Percentiles rank a stretch among this genome's conserved stretches.
These are phyloP conservation scores for Leccinum subfulvum DNA, from an alignment of 1,284 basidiomycete species.

Conservation along the genomic window DNA sequence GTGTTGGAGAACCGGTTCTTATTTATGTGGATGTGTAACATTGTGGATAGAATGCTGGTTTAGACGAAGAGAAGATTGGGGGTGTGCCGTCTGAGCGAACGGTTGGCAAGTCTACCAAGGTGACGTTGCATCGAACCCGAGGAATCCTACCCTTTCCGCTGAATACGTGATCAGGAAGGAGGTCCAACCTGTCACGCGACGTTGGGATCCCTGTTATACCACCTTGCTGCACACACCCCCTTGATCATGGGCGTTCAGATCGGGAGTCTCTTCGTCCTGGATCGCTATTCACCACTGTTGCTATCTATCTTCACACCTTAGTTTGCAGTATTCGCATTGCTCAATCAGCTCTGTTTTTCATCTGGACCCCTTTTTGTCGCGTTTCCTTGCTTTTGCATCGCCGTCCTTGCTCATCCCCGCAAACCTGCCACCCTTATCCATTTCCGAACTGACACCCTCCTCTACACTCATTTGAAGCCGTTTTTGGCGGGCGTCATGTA, in stretches of 20 bases:
- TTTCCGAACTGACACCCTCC: slow-evolving; percentile 29
- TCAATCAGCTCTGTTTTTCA: slow-evolving; percentile 23
- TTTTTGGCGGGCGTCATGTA: slow-evolving; percentile 35
- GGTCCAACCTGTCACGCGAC: slow-evolving; percentile 25
- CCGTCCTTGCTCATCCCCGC: slow-evolving; percentile 21
- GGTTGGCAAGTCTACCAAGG: slow-evolving; percentile 23
- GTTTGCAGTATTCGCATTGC: slow-evolving; percentile 27
- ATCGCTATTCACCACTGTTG: slow-evolving; percentile 20
- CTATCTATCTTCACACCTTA: slow-evolving; percentile 27
- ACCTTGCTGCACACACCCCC: slow-evolving; percentile 20
- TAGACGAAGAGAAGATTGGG: slow-evolving; percentile 16
- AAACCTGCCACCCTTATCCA: slow-evolving; percentile 17
- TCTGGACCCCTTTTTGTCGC: slow-evolving; percentile 21
- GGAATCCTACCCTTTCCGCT: slow-evolving; percentile 13
- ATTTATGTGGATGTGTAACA: slow-evolving; percentile 82
- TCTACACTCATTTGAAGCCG: slow-evolving; percentile 29
- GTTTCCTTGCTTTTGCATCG: slow-evolving; percentile 24
- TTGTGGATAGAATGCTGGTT: slow-evolving; percentile 39
- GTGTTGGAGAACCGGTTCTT: slow-evolving; percentile 88
- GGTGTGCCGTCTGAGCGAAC: slow-evolving; percentile 17
- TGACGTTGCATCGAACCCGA: slow-evolving; percentile 28
- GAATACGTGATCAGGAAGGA: slow-evolving; percentile 20
- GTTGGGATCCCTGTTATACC: slow-evolving; percentile 32
- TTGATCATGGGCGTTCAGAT: slow-evolving; percentile 21
- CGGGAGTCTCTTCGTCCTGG: slow-evolving; percentile 19